Conservation (phyloP, 192 early-diverging fungal genomes). For the Martensiomyces pterosporus region DNA sequence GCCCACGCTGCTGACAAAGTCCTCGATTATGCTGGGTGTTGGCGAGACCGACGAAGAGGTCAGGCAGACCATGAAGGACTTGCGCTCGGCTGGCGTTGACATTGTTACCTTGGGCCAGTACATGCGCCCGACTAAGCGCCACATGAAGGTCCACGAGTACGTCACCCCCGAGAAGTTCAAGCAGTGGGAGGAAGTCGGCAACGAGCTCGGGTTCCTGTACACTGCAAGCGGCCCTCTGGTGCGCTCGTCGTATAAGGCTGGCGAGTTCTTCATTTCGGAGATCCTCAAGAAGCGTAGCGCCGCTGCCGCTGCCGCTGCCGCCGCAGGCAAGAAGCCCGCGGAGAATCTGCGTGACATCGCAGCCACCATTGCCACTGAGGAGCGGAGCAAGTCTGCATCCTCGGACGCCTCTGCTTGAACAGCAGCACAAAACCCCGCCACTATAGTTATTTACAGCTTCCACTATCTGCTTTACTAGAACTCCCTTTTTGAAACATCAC, state of each 20-base stretch:
- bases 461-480: too few species aligned
- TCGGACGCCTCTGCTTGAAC: too few species aligned
- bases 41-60: conserved; percentile 96
- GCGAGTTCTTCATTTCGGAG: conserved; percentile 94
- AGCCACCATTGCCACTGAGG: conserved; percentile 34
- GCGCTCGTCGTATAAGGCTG: conserved; percentile 93
- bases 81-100: conserved; percentile 80
- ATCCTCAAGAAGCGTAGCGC: conserved; percentile 57
- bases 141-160: conserved; percentile 97
- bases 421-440: too few species aligned
- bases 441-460: too few species aligned
- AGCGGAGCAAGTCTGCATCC: conserved; percentile 29
- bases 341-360: conserved; percentile 34
- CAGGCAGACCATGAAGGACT: conserved; percentile 74
- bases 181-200: conserved; percentile 76
- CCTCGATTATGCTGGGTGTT: conserved; percentile 96
- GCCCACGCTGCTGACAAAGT: conserved; percentile 88
- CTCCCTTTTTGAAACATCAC: too few species aligned
- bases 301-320: conserved; percentile 14
- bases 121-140: conserved; percentile 98
- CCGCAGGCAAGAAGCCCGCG: background rate
- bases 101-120: conserved; percentile 98
- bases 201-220: conserved; percentile 87
- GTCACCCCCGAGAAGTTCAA: conserved; percentile 89
- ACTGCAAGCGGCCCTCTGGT: conserved; percentile 95